Percentiles rank a stretch among this genome's conserved stretches.
Conservation (phyloP, 768 basidiomycete species). For the Mycena haematopus region DNA sequence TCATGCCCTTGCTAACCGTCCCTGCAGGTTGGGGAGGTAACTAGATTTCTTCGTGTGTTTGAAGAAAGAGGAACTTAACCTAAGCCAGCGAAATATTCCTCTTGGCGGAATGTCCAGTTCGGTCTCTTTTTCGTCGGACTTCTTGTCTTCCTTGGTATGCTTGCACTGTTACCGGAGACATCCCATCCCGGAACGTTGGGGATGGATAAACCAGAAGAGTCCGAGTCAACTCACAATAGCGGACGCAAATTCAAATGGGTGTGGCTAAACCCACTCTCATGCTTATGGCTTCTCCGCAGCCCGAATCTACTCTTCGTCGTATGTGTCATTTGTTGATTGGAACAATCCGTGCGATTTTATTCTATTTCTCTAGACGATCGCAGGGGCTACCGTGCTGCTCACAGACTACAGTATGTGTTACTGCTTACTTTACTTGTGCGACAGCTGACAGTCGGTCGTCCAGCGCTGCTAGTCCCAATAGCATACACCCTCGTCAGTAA, state of each 20-base stretch:
- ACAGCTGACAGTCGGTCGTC: not conserved
- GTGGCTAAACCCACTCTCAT: conserved; percentile 51
- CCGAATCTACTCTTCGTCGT: conserved; percentile 52
- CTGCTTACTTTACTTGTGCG: not conserved
- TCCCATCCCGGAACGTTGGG: conserved; percentile 50
- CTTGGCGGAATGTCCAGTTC: conserved; percentile 53
- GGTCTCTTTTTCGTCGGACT: conserved; percentile 42
- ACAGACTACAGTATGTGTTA: conserved; percentile 45
- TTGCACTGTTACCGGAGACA: conserved; percentile 51
- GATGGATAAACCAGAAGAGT: conserved; percentile 40
- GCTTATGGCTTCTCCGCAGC: conserved; percentile 45
- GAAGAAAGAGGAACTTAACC: conserved; percentile 21
- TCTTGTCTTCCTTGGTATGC: conserved; percentile 38
- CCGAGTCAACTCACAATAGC: not conserved
- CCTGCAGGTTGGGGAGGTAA: conserved; percentile 28
- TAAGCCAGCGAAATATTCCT: conserved; percentile 48
- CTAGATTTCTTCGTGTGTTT: not conserved
- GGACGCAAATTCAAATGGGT: conserved; percentile 33
- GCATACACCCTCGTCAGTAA: conserved; percentile 56
- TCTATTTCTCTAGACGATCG: conserved; percentile 41
- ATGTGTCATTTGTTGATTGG: conserved; percentile 25
- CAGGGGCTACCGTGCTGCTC: conserved; percentile 40
- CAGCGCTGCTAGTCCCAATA: conserved; percentile 49
- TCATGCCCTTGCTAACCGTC: not conserved
- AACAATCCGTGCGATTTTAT: not conserved